These are phyloP conservation scores for Hyphopichia homilentoma DNA, from an alignment of 805 yeast species.

Conservation along the genomic window DNA sequence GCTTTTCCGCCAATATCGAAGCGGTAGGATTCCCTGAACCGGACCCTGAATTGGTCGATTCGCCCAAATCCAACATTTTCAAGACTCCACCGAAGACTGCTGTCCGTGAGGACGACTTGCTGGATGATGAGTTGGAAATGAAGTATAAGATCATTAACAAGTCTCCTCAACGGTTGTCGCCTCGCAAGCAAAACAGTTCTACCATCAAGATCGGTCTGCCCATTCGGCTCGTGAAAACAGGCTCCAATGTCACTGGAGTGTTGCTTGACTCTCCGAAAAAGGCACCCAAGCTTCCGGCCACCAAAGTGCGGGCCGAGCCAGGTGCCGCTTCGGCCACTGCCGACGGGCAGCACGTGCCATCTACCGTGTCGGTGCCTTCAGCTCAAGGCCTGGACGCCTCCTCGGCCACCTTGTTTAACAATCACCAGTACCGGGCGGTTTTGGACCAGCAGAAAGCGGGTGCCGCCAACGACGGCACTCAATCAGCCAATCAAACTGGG, in stretches of 20 bases:
- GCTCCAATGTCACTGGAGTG: slow-evolving; percentile 24
- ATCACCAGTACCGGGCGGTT: slow-evolving; percentile 2
- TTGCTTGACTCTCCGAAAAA: slow-evolving; percentile 9
- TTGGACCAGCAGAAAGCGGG: neutral
- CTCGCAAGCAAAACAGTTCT: slow-evolving; percentile 8
- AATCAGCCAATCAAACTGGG: no score
- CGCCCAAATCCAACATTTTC: slow-evolving; percentile 18
- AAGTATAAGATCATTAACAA: slow-evolving; percentile 3
- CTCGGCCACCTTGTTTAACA: slow-evolving; percentile 10
- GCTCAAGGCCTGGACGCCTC: slow-evolving; percentile 10
- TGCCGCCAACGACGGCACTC: slow-evolving; percentile 1
- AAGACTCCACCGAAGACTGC: slow-evolving; percentile 28
- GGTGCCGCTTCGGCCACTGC: slow-evolving; percentile 1
- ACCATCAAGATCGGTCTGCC: slow-evolving; percentile 42
- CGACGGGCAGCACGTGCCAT: slow-evolving; percentile 15
- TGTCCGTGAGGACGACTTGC: neutral
- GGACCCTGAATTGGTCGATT: slow-evolving; percentile 23
- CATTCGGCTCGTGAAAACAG: slow-evolving; percentile 27
- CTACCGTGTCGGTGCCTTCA: slow-evolving; percentile 34
- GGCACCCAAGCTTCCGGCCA: slow-evolving; percentile 19
- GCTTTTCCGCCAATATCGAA: neutral
- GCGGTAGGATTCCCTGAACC: slow-evolving; percentile 28
- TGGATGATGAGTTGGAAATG: slow-evolving; percentile 7
- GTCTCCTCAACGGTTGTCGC: slow-evolving; percentile 4
- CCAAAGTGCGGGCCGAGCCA: slow-evolving; percentile 17